phyloP scores from a whole-genome alignment of 805 yeast genomes.

The Metschnikowia proteae region DNA sequence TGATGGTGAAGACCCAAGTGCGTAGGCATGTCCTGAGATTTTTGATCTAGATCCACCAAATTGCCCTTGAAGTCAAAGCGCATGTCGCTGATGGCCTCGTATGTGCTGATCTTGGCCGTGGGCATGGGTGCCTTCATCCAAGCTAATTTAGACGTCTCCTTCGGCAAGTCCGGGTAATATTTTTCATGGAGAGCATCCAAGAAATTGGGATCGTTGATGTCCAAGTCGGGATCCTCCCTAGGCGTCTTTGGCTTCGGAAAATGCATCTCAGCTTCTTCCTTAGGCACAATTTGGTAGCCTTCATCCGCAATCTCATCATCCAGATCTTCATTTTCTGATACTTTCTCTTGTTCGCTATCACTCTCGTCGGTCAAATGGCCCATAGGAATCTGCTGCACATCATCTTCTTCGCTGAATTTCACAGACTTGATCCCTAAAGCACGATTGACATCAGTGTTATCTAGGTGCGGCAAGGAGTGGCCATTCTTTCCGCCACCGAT shows the following conservation, averaged over 20 bases:
- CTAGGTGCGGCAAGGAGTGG: constrained; percentile 31
- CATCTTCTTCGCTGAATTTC: constrained; percentile 12
- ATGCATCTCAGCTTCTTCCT: constrained; percentile 52
- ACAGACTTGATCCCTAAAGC: constrained; percentile 33
- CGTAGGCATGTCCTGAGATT: constrained; percentile 40
- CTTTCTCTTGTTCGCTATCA: constrained; percentile 21
- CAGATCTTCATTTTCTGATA: constrained; percentile 31
- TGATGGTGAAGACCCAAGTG: constrained; percentile 85
- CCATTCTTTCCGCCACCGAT: constrained; percentile 39
- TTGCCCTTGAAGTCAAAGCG: constrained; percentile 88
- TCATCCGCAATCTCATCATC: constrained; percentile 39
- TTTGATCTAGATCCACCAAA: constrained; percentile 49
- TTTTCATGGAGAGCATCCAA: constrained; percentile 74
- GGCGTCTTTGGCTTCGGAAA: constrained; percentile 52
- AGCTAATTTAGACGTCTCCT: constrained; percentile 72
- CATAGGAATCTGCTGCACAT: constrained; percentile 12
- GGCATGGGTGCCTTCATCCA: constrained; percentile 84
- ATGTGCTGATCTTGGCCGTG: constrained; percentile 35
- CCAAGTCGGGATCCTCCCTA: constrained; percentile 39
- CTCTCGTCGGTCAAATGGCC: constrained; percentile 18
- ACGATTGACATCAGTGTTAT: constrained; percentile 33
- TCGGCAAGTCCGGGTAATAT: constrained; percentile 87
- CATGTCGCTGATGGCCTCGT: constrained; percentile 60
- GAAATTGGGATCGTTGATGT: constrained; percentile 74
- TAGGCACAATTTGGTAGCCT: constrained; percentile 39